These are phyloP conservation scores for Olyra latifolia DNA, from an alignment of 176 grass and related monocot genomes.

Conservation along the genomic window DNA sequence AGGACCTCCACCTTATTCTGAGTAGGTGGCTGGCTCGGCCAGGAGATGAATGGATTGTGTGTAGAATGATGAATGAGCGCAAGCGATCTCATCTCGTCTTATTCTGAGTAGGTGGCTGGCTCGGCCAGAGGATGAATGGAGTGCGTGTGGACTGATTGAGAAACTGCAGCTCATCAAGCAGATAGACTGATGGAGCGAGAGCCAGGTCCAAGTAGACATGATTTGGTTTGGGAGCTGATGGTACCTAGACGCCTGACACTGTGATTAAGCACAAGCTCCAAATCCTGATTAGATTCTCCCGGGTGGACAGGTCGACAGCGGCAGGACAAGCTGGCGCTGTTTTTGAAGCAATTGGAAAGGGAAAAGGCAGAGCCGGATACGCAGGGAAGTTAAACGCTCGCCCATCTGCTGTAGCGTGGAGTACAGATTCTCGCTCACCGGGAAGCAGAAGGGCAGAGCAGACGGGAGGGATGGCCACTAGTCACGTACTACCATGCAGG, in stretches of 20 bases:
- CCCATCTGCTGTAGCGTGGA: background rate
- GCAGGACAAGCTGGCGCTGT: constrained; percentile 29
- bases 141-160: background rate
- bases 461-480: background rate
- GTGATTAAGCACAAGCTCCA: background rate
- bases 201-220: background rate
- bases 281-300: constrained; percentile 22
- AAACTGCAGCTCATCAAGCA: background rate
- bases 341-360: background rate
- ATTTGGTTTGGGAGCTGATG: background rate
- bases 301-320: constrained; percentile 20
- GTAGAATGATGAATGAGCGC: background rate
- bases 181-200: background rate
- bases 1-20: too few species aligned
- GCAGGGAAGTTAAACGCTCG: background rate
- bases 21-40: background rate
- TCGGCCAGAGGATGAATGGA: background rate
- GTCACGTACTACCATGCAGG: background rate
- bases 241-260: background rate
- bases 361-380: background rate
- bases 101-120: background rate
- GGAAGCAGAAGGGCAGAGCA: background rate
- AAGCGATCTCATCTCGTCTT: too few species aligned
- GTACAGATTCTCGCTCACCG: background rate
- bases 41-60: too few species aligned